A percentile compares a stretch with the other conserved stretches of the same genome.
These are phyloP conservation scores for Auricularia sp. DNA, from an alignment of 768 basidiomycete genomes.

Conservation along the genomic window DNA sequence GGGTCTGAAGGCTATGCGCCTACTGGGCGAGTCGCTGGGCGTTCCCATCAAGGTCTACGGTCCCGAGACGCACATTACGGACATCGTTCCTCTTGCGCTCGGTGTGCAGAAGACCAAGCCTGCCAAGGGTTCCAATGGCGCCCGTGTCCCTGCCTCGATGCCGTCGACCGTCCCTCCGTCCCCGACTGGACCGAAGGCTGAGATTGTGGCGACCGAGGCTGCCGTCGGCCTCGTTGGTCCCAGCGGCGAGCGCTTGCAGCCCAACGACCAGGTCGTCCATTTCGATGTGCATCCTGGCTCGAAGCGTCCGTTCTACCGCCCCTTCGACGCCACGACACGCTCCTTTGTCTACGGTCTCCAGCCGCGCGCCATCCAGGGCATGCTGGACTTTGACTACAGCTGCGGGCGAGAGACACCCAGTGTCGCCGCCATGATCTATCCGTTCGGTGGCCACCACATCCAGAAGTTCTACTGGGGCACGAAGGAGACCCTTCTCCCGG, in stretches of 20 bases:
- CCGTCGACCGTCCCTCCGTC: conserved; percentile 41
- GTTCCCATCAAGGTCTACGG: conserved; percentile 96
- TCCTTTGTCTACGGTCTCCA: conserved; percentile 98
- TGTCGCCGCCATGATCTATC: conserved; percentile 99
- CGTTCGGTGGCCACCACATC: conserved; percentile 99
- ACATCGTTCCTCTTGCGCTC: conserved; percentile 96
- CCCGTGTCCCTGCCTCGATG: conserved; percentile 20
- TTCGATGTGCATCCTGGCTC: conserved; percentile 49
- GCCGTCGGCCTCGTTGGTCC: conserved; percentile 64
- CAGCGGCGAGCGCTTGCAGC: conserved; percentile 71
- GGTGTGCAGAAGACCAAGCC: conserved; percentile 57
- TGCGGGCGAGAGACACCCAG: conserved; percentile 86
- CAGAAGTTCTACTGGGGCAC: conserved; percentile 99
- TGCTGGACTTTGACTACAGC: conserved; percentile 98
- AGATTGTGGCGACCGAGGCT: conserved; percentile 27
- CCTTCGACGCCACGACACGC: conserved; percentile 89
- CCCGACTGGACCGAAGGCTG: conserved; percentile 27
- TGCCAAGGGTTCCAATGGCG: conserved; percentile 15
- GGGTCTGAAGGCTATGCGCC: conserved; percentile 94
- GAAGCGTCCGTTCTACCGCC: conserved; percentile 69
- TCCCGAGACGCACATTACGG: conserved; percentile 97
- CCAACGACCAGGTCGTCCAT: conserved; percentile 81
- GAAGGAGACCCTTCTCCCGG: conserved; percentile 95
- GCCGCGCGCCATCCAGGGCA: conserved; percentile 96
- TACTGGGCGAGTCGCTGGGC: conserved; percentile 91